These are phyloP conservation scores for Evansstolkia leycettana DNA, from an alignment of 495 filamentous ascomycete genomes.

Conservation along the genomic window DNA sequence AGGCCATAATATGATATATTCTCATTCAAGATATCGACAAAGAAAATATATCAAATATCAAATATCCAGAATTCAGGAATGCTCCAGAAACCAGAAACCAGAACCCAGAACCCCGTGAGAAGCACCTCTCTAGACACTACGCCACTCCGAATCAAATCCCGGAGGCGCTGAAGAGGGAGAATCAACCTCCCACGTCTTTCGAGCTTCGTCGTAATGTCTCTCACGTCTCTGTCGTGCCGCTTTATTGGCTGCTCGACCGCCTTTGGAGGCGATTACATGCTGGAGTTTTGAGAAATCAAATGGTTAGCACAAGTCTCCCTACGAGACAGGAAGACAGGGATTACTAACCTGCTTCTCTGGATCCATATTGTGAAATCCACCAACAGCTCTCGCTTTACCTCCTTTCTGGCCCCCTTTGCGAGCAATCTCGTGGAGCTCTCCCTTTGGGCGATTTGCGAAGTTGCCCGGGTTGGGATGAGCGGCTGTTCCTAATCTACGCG, in stretches of 20 bases:
- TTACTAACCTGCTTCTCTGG: constrained; percentile 30
- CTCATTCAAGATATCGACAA: too few species aligned
- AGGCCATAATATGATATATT: too few species aligned
- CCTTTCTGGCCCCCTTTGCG: constrained; percentile 34
- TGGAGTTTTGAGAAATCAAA: constrained; percentile 1
- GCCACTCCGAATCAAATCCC: constrained; percentile 13
- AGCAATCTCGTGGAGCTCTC: constrained; percentile 38
- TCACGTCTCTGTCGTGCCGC: background rate
- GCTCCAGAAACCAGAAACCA: too few species aligned
- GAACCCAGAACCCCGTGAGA: too few species aligned
- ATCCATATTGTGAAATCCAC: constrained; percentile 16
- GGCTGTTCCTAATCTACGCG: too few species aligned
- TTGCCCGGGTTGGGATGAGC: constrained; percentile 38
- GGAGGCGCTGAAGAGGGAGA: constrained; percentile 12
- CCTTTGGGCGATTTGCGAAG: constrained; percentile 48
- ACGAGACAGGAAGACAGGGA: background rate
- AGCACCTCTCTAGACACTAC: background rate
- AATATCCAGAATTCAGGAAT: too few species aligned
- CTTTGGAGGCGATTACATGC: constrained; percentile 35
- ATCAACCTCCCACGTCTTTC: constrained; percentile 2
- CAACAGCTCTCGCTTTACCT: constrained; percentile 5
- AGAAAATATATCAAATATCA: too few species aligned
- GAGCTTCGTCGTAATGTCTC: constrained; percentile 2
- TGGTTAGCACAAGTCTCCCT: background rate
- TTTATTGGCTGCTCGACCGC: constrained; percentile 27